phyloP scores from a whole-genome alignment of 345 rosid species.

The Lumnitzera littorea region DNA sequence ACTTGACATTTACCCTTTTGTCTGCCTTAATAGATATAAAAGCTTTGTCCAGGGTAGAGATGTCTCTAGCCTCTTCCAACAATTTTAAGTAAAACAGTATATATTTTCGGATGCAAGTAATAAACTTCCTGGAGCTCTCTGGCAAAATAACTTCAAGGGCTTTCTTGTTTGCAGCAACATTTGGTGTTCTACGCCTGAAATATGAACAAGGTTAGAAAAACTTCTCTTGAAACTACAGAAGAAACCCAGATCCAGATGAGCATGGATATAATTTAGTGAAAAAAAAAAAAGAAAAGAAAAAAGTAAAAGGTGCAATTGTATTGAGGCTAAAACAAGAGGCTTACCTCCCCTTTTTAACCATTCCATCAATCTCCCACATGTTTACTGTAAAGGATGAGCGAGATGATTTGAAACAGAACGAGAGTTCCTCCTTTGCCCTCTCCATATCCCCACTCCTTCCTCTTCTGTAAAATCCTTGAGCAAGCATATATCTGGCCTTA shows the following conservation, averaged over 20 bases:
- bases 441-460: constrained; percentile 68
- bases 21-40: constrained; percentile 76
- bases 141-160: constrained; percentile 86
- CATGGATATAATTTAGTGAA: not conserved
- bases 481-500: constrained; percentile 94
- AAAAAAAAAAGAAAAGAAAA: too few species aligned
- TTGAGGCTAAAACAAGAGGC: not conserved
- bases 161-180: constrained; percentile 71
- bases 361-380: constrained; percentile 99
- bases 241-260: not conserved
- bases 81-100: constrained; percentile 78
- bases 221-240: not conserved
- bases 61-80: constrained; percentile 84
- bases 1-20: constrained; percentile 63
- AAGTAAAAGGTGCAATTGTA: not conserved
- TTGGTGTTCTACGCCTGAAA: constrained; percentile 79
- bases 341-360: constrained; percentile 94
- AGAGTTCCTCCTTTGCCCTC: constrained; percentile 88
- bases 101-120: constrained; percentile 90
- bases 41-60: constrained; percentile 79
- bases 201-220: constrained; percentile 2
- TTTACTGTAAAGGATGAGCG: constrained; percentile 89
- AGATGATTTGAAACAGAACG: constrained; percentile 90
- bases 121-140: constrained; percentile 95
- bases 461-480: constrained; percentile 77